These are phyloP conservation scores for Dendrobium catenatum DNA, from an alignment of 106 monocot species.

Conservation along the genomic window DNA sequence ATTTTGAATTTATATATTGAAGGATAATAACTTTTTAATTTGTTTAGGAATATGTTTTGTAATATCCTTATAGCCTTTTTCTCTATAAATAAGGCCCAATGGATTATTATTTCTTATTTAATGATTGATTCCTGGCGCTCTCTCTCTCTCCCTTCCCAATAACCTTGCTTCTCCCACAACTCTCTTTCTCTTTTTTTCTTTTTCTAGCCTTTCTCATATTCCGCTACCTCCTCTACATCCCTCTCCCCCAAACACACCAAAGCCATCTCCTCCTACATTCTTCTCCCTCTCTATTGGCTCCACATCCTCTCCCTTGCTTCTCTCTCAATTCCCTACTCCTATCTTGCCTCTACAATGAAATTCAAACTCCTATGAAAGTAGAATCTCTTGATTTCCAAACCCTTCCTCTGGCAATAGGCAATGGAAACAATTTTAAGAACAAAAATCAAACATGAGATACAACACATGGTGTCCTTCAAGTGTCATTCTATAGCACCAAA, in stretches of 20 bases:
- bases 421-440: no score
- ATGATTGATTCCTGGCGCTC: not conserved
- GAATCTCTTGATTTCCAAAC: no score
- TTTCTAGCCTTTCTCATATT: not conserved
- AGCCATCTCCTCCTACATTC: not conserved
- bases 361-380: no score
- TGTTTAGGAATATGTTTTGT: not conserved
- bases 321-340: no score
- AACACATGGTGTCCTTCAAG: no score
- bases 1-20: not conserved
- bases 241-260: not conserved
- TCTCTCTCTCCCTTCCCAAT: not conserved
- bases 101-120: not conserved
- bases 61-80: not conserved
- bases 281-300: not conserved
- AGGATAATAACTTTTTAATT: not conserved
- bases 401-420: no score
- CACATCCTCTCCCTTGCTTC: no score
- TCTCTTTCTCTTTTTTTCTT: no score
- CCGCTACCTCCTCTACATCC: not conserved
- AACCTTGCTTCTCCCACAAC: no score
- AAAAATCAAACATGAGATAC: no score
- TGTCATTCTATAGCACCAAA: no score
- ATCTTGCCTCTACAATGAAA: no score
- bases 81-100: not conserved